A percentile compares a stretch with the other conserved stretches of the same genome.
These are phyloP conservation scores for Geopyxis carbonaria DNA, from an alignment of 495 filamentous ascomycete genomes.

Conservation along the genomic window DNA sequence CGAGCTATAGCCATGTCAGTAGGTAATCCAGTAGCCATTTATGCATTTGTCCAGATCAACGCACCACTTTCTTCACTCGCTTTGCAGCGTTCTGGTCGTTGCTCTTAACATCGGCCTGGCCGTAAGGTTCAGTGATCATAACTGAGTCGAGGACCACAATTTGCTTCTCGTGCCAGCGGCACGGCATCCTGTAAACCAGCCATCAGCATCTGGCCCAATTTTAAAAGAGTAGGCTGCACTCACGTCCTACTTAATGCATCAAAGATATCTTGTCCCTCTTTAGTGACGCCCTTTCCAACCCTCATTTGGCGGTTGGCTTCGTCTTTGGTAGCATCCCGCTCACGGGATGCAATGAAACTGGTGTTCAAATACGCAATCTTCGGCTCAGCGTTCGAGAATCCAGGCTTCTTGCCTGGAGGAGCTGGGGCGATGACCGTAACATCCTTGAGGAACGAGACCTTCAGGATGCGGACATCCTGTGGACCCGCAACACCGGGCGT, in stretches of 20 bases:
- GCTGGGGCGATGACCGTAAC: slow-evolving; percentile 35
- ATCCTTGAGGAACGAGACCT: slow-evolving; percentile 44
- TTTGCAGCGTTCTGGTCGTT: slow-evolving; percentile 34
- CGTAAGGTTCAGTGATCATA: slow-evolving; percentile 43
- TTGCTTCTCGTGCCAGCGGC: slow-evolving; percentile 42
- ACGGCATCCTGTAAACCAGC: slow-evolving; percentile 34
- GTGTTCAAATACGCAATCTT: slow-evolving; percentile 34
- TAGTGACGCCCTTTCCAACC: slow-evolving; percentile 44
- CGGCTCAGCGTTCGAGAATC: slow-evolving; percentile 30
- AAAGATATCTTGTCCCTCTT: slow-evolving; percentile 53
- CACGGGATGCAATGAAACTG: slow-evolving; percentile 36
- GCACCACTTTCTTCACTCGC: slow-evolving; percentile 48
- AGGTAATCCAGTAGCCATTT: background rate
- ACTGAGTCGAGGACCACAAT: slow-evolving; percentile 54
- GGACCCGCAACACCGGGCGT: slow-evolving; percentile 26
- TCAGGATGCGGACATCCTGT: slow-evolving; percentile 45
- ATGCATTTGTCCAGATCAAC: slow-evolving; percentile 18
- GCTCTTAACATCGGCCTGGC: slow-evolving; percentile 39
- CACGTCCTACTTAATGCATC: slow-evolving; percentile 42
- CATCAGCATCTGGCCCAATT: too few species aligned
- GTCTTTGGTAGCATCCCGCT: slow-evolving; percentile 36
- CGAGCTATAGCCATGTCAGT: slow-evolving; percentile 11
- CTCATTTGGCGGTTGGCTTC: slow-evolving; percentile 38
- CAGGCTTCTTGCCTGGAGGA: slow-evolving; percentile 23
- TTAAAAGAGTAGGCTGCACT: too few species aligned